phyloP scores from a whole-genome alignment of 148 eudicot genomes.

The Vaccinium vitisidaea region DNA sequence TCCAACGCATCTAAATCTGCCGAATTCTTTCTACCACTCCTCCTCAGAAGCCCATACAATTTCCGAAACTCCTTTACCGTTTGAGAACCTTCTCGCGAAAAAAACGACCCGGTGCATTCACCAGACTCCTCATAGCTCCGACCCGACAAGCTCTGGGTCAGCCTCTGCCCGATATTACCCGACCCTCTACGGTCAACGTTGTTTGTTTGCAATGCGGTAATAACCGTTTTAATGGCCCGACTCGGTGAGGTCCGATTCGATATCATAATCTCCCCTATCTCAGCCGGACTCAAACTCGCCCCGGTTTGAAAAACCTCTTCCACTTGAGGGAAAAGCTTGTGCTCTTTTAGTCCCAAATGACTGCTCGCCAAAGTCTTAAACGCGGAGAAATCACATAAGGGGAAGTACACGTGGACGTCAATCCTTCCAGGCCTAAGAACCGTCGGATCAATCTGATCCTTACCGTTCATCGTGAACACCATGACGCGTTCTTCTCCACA shows the following conservation, averaged over 20 bases:
- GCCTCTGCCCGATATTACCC: not conserved
- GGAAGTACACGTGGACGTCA: conserved; percentile 63
- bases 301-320: conserved; percentile 59
- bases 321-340: conserved; percentile 59
- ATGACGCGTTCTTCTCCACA: conserved; percentile 71
- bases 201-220: conserved; percentile 39
- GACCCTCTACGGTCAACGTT: conserved; percentile 18
- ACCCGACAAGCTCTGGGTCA: conserved; percentile 22
- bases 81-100: conserved; percentile 25
- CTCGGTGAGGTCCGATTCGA: conserved; percentile 55
- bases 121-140: conserved; percentile 31
- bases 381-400: conserved; percentile 55
- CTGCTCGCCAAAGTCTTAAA: conserved; percentile 57
- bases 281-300: conserved; percentile 50
- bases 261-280: conserved; percentile 72
- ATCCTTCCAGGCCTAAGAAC: conserved; percentile 62
- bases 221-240: conserved; percentile 58
- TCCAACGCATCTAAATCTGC: conserved; percentile 24
- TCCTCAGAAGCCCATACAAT: conserved; percentile 48
- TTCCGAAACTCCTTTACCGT: conserved; percentile 41
- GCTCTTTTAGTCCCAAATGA: conserved; percentile 62
- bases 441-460: conserved; percentile 46
- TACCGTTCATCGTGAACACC: conserved; percentile 70
- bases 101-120: conserved; percentile 17
- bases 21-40: conserved; percentile 40